A percentile compares a stretch with the other conserved stretches of the same genome.
These are phyloP conservation scores for Austropuccinia psidii DNA, from an alignment of 1,284 basidiomycete species.

Conservation along the genomic window DNA sequence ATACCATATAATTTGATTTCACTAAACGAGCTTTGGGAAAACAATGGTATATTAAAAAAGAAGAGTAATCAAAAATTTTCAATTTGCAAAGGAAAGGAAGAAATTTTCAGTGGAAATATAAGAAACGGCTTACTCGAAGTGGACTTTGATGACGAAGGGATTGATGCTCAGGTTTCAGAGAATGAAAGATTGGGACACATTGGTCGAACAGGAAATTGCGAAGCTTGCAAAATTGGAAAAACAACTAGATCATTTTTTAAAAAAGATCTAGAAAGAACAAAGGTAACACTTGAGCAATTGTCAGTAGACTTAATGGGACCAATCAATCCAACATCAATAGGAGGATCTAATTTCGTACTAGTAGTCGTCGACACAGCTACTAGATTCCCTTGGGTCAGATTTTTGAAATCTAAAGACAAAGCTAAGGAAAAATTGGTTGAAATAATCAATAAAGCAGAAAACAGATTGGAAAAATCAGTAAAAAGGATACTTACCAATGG, in stretches of 20 bases:
- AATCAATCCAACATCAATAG: neutral
- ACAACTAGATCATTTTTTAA: neutral
- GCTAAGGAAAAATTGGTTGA: neutral
- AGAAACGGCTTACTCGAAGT: no score
- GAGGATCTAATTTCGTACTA: neutral
- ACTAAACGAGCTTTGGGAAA: no score
- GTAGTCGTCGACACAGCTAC: conserved; percentile 15
- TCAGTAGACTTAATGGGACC: conserved; percentile 14
- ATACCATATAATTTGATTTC: no score
- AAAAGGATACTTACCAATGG: conserved; percentile 18
- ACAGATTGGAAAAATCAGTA: neutral
- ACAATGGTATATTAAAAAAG: no score
- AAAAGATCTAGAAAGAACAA: neutral
- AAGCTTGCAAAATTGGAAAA: conserved; percentile 23
- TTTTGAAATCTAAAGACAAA: neutral
- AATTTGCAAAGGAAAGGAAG: no score
- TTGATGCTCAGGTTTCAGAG: no score
- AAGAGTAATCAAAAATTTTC: no score
- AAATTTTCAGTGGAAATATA: no score
- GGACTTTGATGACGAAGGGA: no score
- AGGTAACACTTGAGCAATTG: neutral
- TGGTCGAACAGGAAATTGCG: neutral
- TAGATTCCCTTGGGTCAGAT: conserved; percentile 1
- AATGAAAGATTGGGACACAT: neutral
- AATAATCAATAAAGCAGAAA: neutral